phyloP scores from a whole-genome alignment of 768 basidiomycete species.

The Lepiota venenata region DNA sequence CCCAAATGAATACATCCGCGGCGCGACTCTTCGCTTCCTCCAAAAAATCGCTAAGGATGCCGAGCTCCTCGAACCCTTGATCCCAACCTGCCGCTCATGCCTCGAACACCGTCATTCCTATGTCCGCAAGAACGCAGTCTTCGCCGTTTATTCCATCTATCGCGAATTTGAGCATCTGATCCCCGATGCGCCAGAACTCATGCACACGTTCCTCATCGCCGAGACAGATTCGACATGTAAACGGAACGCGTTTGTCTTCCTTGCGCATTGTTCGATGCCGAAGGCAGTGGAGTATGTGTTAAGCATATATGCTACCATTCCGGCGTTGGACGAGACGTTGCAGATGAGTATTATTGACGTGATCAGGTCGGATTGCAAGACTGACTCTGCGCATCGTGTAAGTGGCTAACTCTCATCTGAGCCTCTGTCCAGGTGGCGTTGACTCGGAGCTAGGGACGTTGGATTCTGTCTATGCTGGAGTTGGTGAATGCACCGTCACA shows the following conservation, averaged over 20 bases:
- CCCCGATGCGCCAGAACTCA: conserved; percentile 93
- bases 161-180: conserved; percentile 93
- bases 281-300: conserved; percentile 92
- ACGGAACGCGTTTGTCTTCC: conserved; percentile 95
- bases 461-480: conserved; percentile 92
- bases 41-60: conserved; percentile 93
- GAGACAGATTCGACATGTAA: conserved; percentile 97
- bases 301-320: conserved; percentile 80
- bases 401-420: conserved; percentile 23
- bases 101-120: conserved; percentile 97
- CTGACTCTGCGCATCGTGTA: conserved; percentile 79
- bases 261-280: conserved; percentile 80
- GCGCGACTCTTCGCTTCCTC: conserved; percentile 93
- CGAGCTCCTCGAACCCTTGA: conserved; percentile 92
- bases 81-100: conserved; percentile 90
- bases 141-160: conserved; percentile 93
- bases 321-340: conserved; percentile 82
- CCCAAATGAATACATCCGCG: conserved; percentile 98
- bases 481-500: conserved; percentile 86
- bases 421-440: conserved; percentile 1
- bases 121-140: conserved; percentile 97
- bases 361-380: conserved; percentile 85
- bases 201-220: conserved; percentile 93
- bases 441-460: conserved; percentile 62
- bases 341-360: conserved; percentile 97